phyloP scores from a whole-genome alignment of 2,329 filamentous ascomycete species.

The Beauveria sp. region DNA sequence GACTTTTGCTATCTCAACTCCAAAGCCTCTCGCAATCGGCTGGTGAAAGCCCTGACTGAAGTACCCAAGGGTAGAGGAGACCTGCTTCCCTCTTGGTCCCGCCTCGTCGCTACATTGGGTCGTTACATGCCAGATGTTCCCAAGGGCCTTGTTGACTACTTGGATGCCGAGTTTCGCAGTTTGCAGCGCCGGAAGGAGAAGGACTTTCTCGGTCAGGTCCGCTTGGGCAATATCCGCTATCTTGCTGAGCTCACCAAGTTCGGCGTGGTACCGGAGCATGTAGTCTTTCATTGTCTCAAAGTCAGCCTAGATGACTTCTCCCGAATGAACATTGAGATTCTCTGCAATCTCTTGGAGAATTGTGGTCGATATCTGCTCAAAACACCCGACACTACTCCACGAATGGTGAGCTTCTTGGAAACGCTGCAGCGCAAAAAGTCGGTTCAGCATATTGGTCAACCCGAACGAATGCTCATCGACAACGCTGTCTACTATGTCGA shows the following conservation, averaged over 20 bases:
- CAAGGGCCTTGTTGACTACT: slow-evolving; percentile 81
- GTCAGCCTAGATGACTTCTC: slow-evolving; percentile 97
- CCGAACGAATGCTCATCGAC: slow-evolving; percentile 96
- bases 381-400: slow-evolving; percentile 83
- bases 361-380: slow-evolving; percentile 90
- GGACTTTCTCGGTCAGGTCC: slow-evolving; percentile 90
- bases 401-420: slow-evolving; percentile 91
- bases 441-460: slow-evolving; percentile 88
- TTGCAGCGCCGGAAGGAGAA: slow-evolving; percentile 95
- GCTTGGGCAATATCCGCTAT: slow-evolving; percentile 93
- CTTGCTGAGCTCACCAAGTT: slow-evolving; percentile 97
- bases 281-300: slow-evolving; percentile 97
- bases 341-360: slow-evolving; percentile 91
- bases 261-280: slow-evolving; percentile 93
- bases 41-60: slow-evolving; percentile 89
- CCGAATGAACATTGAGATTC: slow-evolving; percentile 97
- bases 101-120: slow-evolving; percentile 84
- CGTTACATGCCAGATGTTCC: slow-evolving; percentile 93
- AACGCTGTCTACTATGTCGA: slow-evolving; percentile 98
- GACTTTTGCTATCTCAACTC: slow-evolving; percentile 99
- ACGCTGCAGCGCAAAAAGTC: slow-evolving; percentile 93
- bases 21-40: slow-evolving; percentile 89
- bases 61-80: slow-evolving; percentile 91
- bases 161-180: slow-evolving; percentile 95
- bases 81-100: slow-evolving; percentile 83